These are phyloP conservation scores for Herpotrichia juniperi DNA, from an alignment of 2,329 filamentous ascomycete genomes.

Conservation along the genomic window DNA sequence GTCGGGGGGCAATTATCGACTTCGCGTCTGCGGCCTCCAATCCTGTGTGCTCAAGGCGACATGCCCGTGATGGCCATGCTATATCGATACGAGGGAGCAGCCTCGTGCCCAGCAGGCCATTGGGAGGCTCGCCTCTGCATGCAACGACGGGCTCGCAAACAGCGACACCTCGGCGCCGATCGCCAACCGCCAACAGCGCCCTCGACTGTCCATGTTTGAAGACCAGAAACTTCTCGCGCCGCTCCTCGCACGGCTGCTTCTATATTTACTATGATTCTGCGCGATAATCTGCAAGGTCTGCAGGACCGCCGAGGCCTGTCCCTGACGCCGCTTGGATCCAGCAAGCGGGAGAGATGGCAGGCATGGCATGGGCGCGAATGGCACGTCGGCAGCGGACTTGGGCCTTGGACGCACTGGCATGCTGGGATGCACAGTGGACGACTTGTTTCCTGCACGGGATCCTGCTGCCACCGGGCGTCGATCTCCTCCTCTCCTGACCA, in stretches of 20 bases:
- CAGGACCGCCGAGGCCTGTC: too few relatives aligned
- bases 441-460: slow-evolving; percentile 33
- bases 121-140: too few relatives aligned
- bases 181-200: neutral
- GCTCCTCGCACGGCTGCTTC: neutral
- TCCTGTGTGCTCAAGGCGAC: neutral
- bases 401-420: slow-evolving; percentile 23
- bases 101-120: too few relatives aligned
- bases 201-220: slow-evolving; percentile 28
- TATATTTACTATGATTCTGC: too few relatives aligned
- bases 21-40: neutral
- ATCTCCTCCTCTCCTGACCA: slow-evolving; percentile 22
- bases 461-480: neutral
- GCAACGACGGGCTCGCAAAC: too few relatives aligned
- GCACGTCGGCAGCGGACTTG: slow-evolving; percentile 11
- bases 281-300: neutral
- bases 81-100: too few relatives aligned
- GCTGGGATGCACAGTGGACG: slow-evolving; percentile 20
- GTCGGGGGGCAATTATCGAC: slow-evolving; percentile 3
- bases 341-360: slow-evolving; percentile 17
- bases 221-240: slow-evolving; percentile 3
- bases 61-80: neutral
- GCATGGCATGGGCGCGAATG: slow-evolving; percentile 21
- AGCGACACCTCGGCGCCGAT: neutral
- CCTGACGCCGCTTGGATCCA: too few relatives aligned